These are phyloP conservation scores for Penicillium expansum DNA, from an alignment of 2,329 filamentous ascomycete species.

Conservation along the genomic window DNA sequence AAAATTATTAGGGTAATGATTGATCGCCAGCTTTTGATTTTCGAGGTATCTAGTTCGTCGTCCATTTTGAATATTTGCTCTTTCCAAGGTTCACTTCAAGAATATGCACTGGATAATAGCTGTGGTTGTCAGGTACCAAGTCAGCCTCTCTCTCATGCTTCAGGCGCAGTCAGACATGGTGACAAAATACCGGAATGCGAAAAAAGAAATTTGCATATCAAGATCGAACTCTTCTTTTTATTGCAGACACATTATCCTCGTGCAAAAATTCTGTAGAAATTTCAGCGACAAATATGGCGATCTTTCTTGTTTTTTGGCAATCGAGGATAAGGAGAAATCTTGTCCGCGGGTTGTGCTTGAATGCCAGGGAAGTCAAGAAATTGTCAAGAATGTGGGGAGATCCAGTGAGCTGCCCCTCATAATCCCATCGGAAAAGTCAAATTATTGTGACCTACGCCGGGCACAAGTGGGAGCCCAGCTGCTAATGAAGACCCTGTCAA, in stretches of 20 bases:
- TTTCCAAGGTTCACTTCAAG: background rate
- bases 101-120: background rate
- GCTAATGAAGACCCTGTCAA: background rate
- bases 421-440: background rate
- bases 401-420: background rate
- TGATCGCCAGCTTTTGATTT: slow-evolving; percentile 65
- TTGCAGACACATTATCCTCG: background rate
- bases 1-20: slow-evolving; percentile 70
- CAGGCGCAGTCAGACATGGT: slow-evolving; percentile 1
- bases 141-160: slow-evolving; percentile 9
- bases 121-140: background rate
- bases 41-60: slow-evolving; percentile 48
- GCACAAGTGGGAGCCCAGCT: background rate
- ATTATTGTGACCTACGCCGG: background rate
- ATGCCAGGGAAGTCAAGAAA: background rate
- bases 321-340: background rate
- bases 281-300: background rate
- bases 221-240: background rate
- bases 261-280: background rate
- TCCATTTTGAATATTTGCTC: slow-evolving; percentile 20
- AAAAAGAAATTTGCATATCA: background rate
- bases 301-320: background rate
- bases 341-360: background rate
- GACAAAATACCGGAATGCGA: slow-evolving; percentile 11
- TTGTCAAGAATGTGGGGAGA: background rate